These are phyloP conservation scores for Hypsizygus marmoreus DNA, from an alignment of 768 basidiomycete genomes.

Conservation along the genomic window DNA sequence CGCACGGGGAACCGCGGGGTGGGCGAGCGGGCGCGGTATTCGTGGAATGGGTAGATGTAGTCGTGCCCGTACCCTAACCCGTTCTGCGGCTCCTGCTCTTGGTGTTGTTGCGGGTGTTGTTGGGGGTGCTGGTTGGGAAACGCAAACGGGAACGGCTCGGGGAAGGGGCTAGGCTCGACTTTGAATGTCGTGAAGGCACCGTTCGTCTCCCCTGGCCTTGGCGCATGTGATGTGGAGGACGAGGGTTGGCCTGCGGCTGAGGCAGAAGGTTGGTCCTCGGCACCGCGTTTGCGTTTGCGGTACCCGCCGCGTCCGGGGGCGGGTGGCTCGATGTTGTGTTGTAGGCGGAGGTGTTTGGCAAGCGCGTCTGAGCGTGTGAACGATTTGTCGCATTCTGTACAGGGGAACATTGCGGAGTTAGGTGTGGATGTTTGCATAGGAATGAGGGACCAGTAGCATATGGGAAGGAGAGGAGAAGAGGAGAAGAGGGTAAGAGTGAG, in stretches of 20 bases:
- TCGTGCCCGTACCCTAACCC: constrained; percentile 13
- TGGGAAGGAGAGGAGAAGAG: too few relatives aligned
- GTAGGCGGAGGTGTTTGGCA: constrained; percentile 88
- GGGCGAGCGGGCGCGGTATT: constrained; percentile 14
- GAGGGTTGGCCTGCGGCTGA: too few relatives aligned
- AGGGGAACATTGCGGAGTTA: background rate
- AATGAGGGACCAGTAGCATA: too few relatives aligned
- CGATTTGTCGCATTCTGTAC: constrained; percentile 87
- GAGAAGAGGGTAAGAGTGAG: too few relatives aligned
- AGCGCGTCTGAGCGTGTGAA: constrained; percentile 95
- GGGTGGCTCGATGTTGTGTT: constrained; percentile 79
- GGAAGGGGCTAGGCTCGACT: constrained; percentile 51
- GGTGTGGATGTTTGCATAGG: too few relatives aligned
- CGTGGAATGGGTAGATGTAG: background rate
- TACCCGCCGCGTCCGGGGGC: constrained; percentile 70
- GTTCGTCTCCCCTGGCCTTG: constrained; percentile 23
- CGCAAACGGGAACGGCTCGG: constrained; percentile 33
- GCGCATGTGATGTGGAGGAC: constrained; percentile 23
- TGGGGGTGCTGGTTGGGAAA: constrained; percentile 11
- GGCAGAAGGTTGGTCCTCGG: constrained; percentile 35
- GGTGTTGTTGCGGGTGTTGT: constrained; percentile 23
- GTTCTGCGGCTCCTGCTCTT: constrained; percentile 9
- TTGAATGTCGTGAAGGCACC: constrained; percentile 63
- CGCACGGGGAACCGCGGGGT: constrained; percentile 17
- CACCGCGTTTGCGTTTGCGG: constrained; percentile 68